Evolutionary conservation across 73 alveolate genomes (phyloP), one percentile per base, ranked within the genome.

Genomic region (Paramecium caudatum): DNA sequence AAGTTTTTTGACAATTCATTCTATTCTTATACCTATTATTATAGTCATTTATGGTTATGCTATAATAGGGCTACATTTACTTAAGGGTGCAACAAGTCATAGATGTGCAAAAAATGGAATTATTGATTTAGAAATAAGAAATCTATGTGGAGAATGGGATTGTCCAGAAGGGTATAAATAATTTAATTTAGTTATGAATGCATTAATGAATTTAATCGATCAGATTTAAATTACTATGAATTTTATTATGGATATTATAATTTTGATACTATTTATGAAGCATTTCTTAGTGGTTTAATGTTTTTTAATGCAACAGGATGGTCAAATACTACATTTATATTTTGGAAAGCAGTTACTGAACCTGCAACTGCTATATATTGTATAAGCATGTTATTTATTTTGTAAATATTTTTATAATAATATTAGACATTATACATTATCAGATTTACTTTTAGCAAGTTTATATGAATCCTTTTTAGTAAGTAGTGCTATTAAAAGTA

Each of bases 271-370:
- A 74, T 74, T 3, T 74, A 74, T 43, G 88, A 74, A 34, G 16
- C 69, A 8, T 37, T 74, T 37, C 43, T 74, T 19, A 39, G 55
- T 37, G 88, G 43, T 5, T 74, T 16, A 23, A 36, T 74, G 62
- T 74, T 27, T 43, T 23, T 74, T 21, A 74, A 74, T 74, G 88
- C 88, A 15, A 74, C 88, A 16, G 88, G 88, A 21, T 74, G 88
- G 88, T 74, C 88, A 16, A 41, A 41, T 15, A 74, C 88, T 0
- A 12, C 46, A n/a, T 74, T 74, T 37, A n/a, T 12, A 7, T 74
- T 74, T 43, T 74, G 88, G 88, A 74, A 74, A 41, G 69, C 62
- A 19, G 88, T 37, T 13, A 37, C 62, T 1, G 45, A 33, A 34
- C 69, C 62, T 2, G 45, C 33, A 9, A 21, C 69, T 0, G 88